Evolutionary conservation across 345 rosid genomes (phyloP).

Genomic region (Clausena lansium): DNA sequence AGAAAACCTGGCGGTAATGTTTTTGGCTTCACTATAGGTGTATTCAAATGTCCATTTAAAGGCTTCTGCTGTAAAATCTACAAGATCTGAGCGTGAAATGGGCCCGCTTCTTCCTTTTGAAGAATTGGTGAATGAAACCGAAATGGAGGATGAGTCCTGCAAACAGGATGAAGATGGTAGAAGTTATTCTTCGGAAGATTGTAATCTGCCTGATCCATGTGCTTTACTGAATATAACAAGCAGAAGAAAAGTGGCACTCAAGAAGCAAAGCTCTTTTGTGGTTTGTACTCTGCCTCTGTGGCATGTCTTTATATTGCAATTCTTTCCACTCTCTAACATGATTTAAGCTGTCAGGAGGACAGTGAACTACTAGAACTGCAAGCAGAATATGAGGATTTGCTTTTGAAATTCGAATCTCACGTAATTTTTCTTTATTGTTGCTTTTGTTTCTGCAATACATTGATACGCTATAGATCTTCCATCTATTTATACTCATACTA

Average conservation of each 20-base stretch:
- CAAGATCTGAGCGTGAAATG: constrained; percentile 40
- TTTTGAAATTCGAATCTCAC: constrained; percentile 62
- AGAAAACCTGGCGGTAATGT: neutral
- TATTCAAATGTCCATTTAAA: constrained; percentile 38
- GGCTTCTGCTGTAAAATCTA: constrained; percentile 46
- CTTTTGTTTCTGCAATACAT: constrained; percentile 1
- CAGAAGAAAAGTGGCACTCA: constrained; percentile 64
- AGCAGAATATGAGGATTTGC: constrained; percentile 66
- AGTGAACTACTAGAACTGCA: constrained; percentile 42
- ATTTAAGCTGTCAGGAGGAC: constrained; percentile 49
- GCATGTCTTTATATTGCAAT: constrained; percentile 15
- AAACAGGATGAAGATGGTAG: constrained; percentile 41
- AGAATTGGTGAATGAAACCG: constrained; percentile 51
- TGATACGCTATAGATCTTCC: neutral
- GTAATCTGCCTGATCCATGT: constrained; percentile 68
- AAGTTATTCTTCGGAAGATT: constrained; percentile 33
- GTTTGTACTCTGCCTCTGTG: constrained; percentile 47
- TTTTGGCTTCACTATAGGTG: constrained; percentile 37
- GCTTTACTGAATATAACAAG: constrained; percentile 72
- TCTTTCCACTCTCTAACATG: constrained; percentile 23
- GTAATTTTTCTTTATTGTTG: constrained; percentile 32
- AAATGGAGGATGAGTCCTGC: constrained; percentile 29
- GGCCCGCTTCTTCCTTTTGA: constrained; percentile 74
- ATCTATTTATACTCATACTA: neutral
- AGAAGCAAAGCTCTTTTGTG: constrained; percentile 49